These are phyloP conservation scores for Gnaphalium uliginosum DNA, from an alignment of 129 eudicot species.

Conservation along the genomic window DNA sequence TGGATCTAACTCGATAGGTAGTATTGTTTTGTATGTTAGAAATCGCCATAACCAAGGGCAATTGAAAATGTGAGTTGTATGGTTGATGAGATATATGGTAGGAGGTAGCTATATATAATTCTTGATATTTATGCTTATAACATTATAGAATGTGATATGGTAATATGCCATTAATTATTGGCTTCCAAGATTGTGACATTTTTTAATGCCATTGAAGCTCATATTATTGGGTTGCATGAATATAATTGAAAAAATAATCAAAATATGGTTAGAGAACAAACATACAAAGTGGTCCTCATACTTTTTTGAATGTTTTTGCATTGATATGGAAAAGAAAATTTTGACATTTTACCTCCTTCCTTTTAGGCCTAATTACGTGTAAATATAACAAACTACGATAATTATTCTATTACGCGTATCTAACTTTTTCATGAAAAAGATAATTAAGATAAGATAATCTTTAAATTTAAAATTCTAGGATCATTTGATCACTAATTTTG, in stretches of 20 bases:
- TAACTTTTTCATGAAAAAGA: no score
- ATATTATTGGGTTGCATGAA: slow-evolving; percentile 15
- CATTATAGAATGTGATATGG: slow-evolving; percentile 13
- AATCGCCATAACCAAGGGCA: slow-evolving; percentile 25
- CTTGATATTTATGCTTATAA: slow-evolving; percentile 5
- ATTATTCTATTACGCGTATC: no score
- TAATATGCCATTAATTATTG: slow-evolving; percentile 18
- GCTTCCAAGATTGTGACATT: slow-evolving; percentile 14
- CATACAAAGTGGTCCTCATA: neutral
- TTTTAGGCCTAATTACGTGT: no score
- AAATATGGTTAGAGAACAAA: no score
- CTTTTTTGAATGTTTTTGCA: neutral
- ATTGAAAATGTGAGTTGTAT: slow-evolving; percentile 11
- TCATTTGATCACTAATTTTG: neutral
- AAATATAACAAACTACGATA: no score
- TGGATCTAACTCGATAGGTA: slow-evolving; percentile 27
- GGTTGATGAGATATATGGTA: slow-evolving; percentile 18
- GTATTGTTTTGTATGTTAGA: slow-evolving; percentile 15
- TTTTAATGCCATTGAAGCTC: neutral
- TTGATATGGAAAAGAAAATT: no score
- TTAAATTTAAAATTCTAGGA: neutral
- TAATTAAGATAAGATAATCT: neutral
- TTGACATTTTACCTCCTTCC: no score
- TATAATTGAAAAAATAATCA: neutral
- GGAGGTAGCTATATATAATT: neutral